A percentile compares a stretch with the other conserved stretches of the same genome.
Evolutionary conservation across 2,329 filamentous ascomycete species (phyloP).

Genomic region (Colletotrichum sp.): DNA sequence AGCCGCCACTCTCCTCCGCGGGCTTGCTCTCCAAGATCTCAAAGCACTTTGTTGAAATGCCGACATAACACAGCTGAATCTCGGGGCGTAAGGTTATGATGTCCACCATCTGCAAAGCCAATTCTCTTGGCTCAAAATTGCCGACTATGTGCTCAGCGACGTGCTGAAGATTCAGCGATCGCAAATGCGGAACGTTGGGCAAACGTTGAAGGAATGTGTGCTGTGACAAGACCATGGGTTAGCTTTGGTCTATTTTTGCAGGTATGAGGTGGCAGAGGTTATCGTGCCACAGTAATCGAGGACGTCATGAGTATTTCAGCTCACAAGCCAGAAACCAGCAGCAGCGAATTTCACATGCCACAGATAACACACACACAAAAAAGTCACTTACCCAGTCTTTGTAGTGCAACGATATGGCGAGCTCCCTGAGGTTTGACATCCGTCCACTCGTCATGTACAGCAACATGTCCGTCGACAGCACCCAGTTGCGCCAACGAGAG

Average conservation of each 20-base stretch:
- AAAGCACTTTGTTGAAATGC: constrained; percentile 78
- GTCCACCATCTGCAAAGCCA: constrained; percentile 78
- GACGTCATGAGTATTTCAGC: not conserved
- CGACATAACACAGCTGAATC: constrained; percentile 79
- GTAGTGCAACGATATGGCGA: constrained; percentile 75
- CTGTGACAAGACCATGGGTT: constrained; percentile 41
- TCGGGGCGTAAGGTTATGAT: constrained; percentile 79
- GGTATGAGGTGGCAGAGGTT: not conserved
- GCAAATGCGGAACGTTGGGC: constrained; percentile 71
- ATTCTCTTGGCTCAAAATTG: constrained; percentile 66
- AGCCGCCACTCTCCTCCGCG: constrained; percentile 41
- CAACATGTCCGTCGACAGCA: constrained; percentile 71
- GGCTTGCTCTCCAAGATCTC: constrained; percentile 74
- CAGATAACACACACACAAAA: constrained; percentile 7
- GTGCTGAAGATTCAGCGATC: constrained; percentile 73
- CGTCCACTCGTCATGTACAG: constrained; percentile 77
- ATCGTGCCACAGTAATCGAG: not conserved
- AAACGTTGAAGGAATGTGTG: constrained; percentile 81
- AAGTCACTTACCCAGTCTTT: constrained; percentile 73
- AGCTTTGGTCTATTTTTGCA: constrained; percentile 12
- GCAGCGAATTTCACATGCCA: not conserved
- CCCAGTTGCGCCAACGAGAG: constrained; percentile 71
- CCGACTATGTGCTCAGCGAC: constrained; percentile 65
- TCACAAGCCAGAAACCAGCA: not conserved
- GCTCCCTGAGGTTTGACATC: constrained; percentile 73